phyloP scores from a whole-genome alignment of 495 filamentous ascomycete genomes.

The Immersiella caudata region DNA sequence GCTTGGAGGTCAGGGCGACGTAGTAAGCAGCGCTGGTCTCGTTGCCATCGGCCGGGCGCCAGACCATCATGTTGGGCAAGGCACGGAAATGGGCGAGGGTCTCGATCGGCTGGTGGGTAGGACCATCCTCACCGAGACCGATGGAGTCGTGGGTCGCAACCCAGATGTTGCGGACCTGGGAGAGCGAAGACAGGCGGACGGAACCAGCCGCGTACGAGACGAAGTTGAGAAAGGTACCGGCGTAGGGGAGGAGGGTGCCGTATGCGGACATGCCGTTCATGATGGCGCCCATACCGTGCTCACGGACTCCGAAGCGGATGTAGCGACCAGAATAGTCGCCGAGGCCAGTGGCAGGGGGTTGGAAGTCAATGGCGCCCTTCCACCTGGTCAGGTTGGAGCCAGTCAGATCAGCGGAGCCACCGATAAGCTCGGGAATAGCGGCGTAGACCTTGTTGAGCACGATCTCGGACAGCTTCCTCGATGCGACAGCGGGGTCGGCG shows the following conservation, averaged over 20 bases:
- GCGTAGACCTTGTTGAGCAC: constrained; percentile 87
- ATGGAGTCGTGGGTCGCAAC: constrained; percentile 99
- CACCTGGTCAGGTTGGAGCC: constrained; percentile 97
- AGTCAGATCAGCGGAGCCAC: constrained; percentile 96
- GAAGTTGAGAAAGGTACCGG: constrained; percentile 99
- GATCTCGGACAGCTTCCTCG: constrained; percentile 92
- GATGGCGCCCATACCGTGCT: constrained; percentile 96
- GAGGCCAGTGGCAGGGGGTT: constrained; percentile 81
- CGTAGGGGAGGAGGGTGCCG: constrained; percentile 90
- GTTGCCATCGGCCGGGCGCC: constrained; percentile 98
- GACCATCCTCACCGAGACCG: constrained; percentile 97
- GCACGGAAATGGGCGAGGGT: constrained; percentile 99
- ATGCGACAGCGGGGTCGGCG: constrained; percentile 79
- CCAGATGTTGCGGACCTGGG: constrained; percentile 90
- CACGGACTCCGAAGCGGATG: constrained; percentile 94
- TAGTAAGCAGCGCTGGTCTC: constrained; percentile 99
- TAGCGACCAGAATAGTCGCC: constrained; percentile 92
- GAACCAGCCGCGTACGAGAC: constrained; percentile 97
- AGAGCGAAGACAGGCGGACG: constrained; percentile 90
- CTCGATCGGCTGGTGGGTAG: constrained; percentile 99
- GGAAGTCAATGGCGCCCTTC: constrained; percentile 97
- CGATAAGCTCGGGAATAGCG: constrained; percentile 84
- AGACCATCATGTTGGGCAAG: constrained; percentile 99
- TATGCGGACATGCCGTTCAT: constrained; percentile 98
- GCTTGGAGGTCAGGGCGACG: constrained; percentile 84